Percentiles rank a stretch among this genome's conserved stretches.
Evolutionary conservation across 2,329 filamentous ascomycete genomes (phyloP).

Genomic region (Coniochaeta sp.): DNA sequence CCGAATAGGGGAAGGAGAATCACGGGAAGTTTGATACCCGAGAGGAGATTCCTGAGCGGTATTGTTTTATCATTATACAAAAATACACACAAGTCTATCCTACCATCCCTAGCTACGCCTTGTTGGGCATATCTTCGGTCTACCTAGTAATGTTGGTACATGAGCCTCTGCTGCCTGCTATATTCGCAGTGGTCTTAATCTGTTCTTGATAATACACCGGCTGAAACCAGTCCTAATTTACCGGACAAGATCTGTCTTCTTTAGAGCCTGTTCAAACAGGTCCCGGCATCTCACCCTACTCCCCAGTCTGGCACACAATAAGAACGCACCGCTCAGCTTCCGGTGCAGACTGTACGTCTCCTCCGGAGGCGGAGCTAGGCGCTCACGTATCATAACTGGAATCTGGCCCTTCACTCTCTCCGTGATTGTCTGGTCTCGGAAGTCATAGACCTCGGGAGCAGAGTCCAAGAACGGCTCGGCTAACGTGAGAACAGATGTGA

Average conservation of each 20-base stretch:
- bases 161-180: slow-evolving; percentile 2
- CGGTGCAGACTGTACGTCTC: slow-evolving; percentile 95
- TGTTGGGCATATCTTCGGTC: neutral
- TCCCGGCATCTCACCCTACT: slow-evolving; percentile 75
- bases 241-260: slow-evolving; percentile 20
- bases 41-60: neutral
- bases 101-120: neutral
- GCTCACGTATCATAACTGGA: slow-evolving; percentile 85
- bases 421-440: slow-evolving; percentile 90
- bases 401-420: slow-evolving; percentile 84
- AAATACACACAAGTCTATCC: neutral
- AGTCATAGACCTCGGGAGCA: slow-evolving; percentile 83
- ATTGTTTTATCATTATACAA: neutral
- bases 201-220: neutral
- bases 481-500: slow-evolving; percentile 79
- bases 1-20: slow-evolving; percentile 1
- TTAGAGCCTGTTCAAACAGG: slow-evolving; percentile 60
- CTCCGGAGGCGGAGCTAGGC: slow-evolving; percentile 85
- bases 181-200: neutral
- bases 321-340: slow-evolving; percentile 90
- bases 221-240: neutral
- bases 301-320: slow-evolving; percentile 80
- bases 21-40: neutral
- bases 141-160: neutral
- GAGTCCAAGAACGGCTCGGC: slow-evolving; percentile 79